Base-by-base conservation (phyloP, 345 rosid species). In the Clarkia xantiana region DNA sequence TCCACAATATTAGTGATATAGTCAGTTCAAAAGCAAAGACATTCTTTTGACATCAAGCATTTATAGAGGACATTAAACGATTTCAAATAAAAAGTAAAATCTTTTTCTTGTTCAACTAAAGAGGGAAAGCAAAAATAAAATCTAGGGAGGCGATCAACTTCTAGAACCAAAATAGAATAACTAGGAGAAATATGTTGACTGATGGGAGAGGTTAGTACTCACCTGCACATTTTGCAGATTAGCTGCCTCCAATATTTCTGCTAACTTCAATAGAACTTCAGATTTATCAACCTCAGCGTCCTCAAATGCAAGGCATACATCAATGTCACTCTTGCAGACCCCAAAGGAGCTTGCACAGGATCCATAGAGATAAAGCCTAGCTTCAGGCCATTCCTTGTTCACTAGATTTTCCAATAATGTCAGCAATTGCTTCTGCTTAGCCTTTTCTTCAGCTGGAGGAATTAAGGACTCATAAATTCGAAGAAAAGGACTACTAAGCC, bases 331-430 rank as follows among this genome's bases (percentile, higher is more conserved):
- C 71, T 81, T 86, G 39, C 82, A 72, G 62, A 84, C 82, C 51
- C 94, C 96, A 71, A 91, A 91, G 20, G 98, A 81, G 67, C 76
- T 91, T 4, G 94, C 98, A 71, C 98, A 86, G 23, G 98, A 86
- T 55, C 98, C 98, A 59, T 91, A 91, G 6, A 84, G 85, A 63
- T 73, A 86, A 41, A 91, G 62, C 53, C 63, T 71, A 46, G 94
- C 98, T 45, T 75, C 71, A 46, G 98, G 94, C 98, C 98, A 91
- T 58, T 86, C 94, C 60, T 75, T 78, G 66, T 53, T 52, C 44
- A 91, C 89, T 52, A 91, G 65, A 59, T 70, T 80, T 71, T 81
- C 87, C 62, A 91, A 64, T 57, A 71, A 63, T 14, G 77, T 49
- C 40, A 91, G 52, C 36, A 91, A 53, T 50, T 78, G 94, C 69